These are phyloP conservation scores for Diaporthe citrichinensis DNA, from an alignment of 2,329 filamentous ascomycete species.

Conservation along the genomic window DNA sequence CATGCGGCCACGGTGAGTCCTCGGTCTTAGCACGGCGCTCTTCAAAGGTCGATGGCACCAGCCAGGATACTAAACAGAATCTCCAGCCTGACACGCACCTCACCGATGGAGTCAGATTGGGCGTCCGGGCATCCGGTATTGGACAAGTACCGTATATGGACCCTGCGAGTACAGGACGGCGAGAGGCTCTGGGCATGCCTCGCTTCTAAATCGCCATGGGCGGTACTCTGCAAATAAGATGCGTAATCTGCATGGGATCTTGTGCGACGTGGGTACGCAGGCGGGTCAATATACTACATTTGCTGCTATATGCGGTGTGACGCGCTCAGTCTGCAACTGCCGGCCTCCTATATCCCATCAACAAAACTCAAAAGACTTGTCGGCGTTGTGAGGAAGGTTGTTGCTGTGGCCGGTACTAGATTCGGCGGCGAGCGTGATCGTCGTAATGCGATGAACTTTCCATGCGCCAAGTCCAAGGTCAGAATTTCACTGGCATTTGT, in stretches of 20 bases:
- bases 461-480: not conserved
- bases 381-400: not conserved
- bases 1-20: conserved; percentile 51
- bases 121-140: conserved; percentile 16
- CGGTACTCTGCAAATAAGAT: not conserved
- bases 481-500: not conserved
- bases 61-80: not conserved
- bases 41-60: no score
- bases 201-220: not conserved
- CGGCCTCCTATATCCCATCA: not conserved
- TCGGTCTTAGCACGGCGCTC: not conserved
- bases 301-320: no score
- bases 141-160: conserved; percentile 21
- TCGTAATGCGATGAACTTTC: not conserved
- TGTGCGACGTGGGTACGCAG: no score
- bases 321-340: not conserved
- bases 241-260: no score
- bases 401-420: not conserved
- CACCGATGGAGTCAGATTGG: conserved; percentile 2
- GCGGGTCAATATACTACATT: not conserved
- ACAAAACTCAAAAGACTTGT: not conserved
- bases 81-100: conserved; percentile 9
- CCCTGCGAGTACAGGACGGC: conserved; percentile 20
- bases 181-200: conserved; percentile 19
- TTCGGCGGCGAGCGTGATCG: conserved; percentile 1